Base-by-base conservation (phyloP, 768 basidiomycete genomes). In the Panaeolus cyanescens region DNA sequence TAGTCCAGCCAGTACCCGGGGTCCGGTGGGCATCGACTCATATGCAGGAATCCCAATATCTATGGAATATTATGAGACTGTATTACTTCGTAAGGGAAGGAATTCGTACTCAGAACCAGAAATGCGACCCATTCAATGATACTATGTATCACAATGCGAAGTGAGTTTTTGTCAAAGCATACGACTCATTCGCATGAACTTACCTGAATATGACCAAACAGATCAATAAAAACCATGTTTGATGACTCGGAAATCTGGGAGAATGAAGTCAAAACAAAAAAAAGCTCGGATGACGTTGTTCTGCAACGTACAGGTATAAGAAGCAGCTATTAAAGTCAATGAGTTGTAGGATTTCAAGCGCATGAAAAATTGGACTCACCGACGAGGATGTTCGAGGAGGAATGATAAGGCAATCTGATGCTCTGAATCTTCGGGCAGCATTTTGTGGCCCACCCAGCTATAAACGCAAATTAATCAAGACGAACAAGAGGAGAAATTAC, bases 301-400 rank as follows among this genome's bases (percentile, higher is more conserved):
- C 20, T 19, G 8, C 5, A 15, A 69, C 77, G 37, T 64, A 80
- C 72, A 91, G 72, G 70, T 90, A 91, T 22, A 90, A 68, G 66
- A 86, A 91, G 67, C 89, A 86, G 62, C 85, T 84, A 42, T 28
- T 10, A 55, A 56, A 40, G 37, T 15, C 1, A 31, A 30, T 22
- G 31, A 20, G 30, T 28, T 40, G 22, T 20, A 58, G 45, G 19
- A 25, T 17, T 13, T 13, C 28, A 4, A 63, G 32, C 6, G 13
- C 2, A 31, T 7, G 31, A 13, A 15, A n/a, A 56, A 28, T 7
- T 36, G 20, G n/a, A 31, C 74, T 15, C 65, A 88, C 80, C 88
- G 82, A 45, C 92, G 80, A 2, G 92, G 91, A 73, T 93, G 92
- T 61, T 91, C 85, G 5, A 94, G 82, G 9, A 94, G 77, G 71